phyloP scores from a whole-genome alignment of 2,329 filamentous ascomycete genomes.

The Clonostachys solani region DNA sequence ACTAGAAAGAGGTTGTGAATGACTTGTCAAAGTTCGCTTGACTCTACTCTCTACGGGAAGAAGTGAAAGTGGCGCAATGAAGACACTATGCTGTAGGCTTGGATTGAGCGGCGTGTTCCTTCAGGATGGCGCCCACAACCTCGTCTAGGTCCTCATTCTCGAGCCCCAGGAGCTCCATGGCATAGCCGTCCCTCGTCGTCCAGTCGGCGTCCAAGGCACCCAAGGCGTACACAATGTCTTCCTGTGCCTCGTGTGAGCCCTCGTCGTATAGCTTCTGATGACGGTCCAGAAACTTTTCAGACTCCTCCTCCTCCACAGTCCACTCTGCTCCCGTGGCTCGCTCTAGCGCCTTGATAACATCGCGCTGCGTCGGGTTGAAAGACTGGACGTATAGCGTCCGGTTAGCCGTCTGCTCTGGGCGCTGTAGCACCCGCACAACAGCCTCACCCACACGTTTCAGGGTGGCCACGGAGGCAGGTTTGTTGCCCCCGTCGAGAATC shows the following conservation, averaged over 20 bases:
- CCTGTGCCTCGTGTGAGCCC: constrained; percentile 29
- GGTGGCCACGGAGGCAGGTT: constrained; percentile 41
- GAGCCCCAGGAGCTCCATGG: constrained; percentile 40
- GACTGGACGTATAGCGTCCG: constrained; percentile 40
- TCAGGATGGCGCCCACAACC: constrained; percentile 28
- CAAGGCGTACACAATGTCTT: constrained; percentile 45
- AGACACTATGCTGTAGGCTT: too few relatives aligned
- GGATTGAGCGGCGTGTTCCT: background rate
- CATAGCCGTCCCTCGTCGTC: constrained; percentile 35
- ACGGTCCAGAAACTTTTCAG: constrained; percentile 29
- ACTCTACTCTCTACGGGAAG: too few relatives aligned
- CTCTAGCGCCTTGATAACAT: constrained; percentile 43
- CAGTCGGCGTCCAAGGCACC: constrained; percentile 43
- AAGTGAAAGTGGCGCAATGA: too few relatives aligned
- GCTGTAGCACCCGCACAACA: constrained; percentile 42
- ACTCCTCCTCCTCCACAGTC: constrained; percentile 23
- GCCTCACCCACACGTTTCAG: constrained; percentile 42
- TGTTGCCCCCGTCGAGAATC: constrained; percentile 48
- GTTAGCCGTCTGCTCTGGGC: constrained; percentile 44
- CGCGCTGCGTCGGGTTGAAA: constrained; percentile 40
- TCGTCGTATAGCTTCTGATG: constrained; percentile 29
- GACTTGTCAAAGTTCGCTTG: too few relatives aligned
- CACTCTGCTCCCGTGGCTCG: constrained; percentile 38
- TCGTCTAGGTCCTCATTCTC: constrained; percentile 40
- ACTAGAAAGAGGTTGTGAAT: too few relatives aligned